Base-by-base conservation (phyloP, 2,329 filamentous ascomycete genomes). In the Orbilia ellipsospora region DNA sequence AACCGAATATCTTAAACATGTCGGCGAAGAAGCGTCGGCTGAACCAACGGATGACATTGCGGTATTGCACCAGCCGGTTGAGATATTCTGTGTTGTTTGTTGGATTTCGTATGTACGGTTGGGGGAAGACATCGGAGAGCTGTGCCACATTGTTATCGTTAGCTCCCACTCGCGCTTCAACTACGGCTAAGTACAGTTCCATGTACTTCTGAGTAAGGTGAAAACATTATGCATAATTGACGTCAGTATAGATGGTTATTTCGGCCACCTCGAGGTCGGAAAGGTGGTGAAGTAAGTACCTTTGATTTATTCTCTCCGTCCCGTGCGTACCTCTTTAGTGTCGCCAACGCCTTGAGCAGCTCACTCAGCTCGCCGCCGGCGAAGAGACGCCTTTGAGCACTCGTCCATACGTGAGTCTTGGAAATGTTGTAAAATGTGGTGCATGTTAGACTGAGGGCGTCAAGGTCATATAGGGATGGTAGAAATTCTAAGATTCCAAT, bases 31-130 rank as follows among this genome's bases (percentile, higher is more conserved):
- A 62, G 13, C 56, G 36, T 31, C 52, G 40, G 48, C 15, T 62
- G 16, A 69, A 69, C 56, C 56, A 69, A n/a, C 57, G 31, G n/a
- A 40, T 18, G 8, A 54, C 40, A 7, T 56, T 62, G 20, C 48
- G 65, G 23, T 61, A 56, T 2, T n/a, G 55, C 5, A 48, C 16
- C 4, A 69, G 56, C n/a, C 56, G 50, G 3, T 45, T 23, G 8
- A 55, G 13, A 23, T 55, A 60, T 20, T 69, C 57, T 13, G 65
- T 56, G 56, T 62, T 69, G 50, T 61, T 44, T 69, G 56, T 55
- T 62, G 65, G 13, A 69, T 40, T 62, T 20, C 12, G 6, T 8
- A 4, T 12, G 52, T 36, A n/a, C 12, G 3, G 52, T 12, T 55
- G 5, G 3, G 20, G 48, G 16, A 52, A 52, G 18, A 12, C 13